Base-by-base conservation (phyloP, 768 basidiomycete genomes). In the Kwoniella europaea region DNA sequence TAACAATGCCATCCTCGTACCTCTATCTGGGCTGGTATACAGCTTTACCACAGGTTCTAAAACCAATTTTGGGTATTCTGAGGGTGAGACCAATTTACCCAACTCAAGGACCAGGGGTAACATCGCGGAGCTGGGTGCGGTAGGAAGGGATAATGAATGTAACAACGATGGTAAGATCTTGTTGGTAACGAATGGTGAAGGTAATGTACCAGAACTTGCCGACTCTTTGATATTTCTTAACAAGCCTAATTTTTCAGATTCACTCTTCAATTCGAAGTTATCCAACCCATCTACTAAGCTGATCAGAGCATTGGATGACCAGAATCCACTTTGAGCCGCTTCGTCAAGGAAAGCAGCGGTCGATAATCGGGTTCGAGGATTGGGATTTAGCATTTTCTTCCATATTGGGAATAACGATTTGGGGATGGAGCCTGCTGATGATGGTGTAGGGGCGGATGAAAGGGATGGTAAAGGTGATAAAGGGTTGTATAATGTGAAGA, bases 351-450 rank as follows among this genome's bases (percentile, higher is more conserved):
- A 93, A 2, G 85, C 85, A 74, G 92, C 91, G 0, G 91, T 87
- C 1, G 90, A 88, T 76, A 94, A 84, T 22, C 97, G 89, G 1
- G 88, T 87, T 79, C 90, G 92, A 0, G 92, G 89, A 80, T 90
- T 94, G 1, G 96, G 96, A 77, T 94, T 94, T 16, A 98, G 86
- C 46, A 99, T 89, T 62, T 89, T 90, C 83, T 94, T 95, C 87
- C 91, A 95, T 1, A 88, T 86, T 0, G 90, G 87, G 82, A 96
- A 97, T 2, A 98, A 81, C 0, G 88, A 76, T 2, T 83, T 77
- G 0, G 97, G 96, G 46, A 98, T 91, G 5, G 87, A 79, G 1
- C 93, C 94, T 4, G 91, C 88, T 1, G 90, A 88, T 0, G 90
- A 88, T n/a, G 89, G 86, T n/a, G 88, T 85, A 88, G 89, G 82